These are phyloP conservation scores for Tulasnella sp. DNA, from an alignment of 768 basidiomycete species.

Conservation along the genomic window DNA sequence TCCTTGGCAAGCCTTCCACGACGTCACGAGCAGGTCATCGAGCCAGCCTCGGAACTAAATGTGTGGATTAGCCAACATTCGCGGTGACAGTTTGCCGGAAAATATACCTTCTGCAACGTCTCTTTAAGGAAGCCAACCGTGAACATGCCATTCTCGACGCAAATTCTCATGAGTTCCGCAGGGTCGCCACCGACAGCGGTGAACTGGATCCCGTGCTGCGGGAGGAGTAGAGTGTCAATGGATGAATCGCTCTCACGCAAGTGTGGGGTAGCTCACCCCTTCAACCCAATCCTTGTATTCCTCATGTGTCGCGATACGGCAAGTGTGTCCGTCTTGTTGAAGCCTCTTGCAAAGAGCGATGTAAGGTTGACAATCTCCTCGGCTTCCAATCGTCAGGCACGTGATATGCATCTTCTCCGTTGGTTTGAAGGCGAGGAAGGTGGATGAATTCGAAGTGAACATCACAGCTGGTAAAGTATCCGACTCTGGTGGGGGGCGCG, in stretches of 20 bases:
- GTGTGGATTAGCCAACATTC: slow-evolving; percentile 21
- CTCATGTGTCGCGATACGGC: slow-evolving; percentile 87
- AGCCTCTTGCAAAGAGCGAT: slow-evolving; percentile 91
- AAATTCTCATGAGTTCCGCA: slow-evolving; percentile 94
- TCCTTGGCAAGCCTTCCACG: slow-evolving; percentile 93
- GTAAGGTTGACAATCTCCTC: slow-evolving; percentile 97
- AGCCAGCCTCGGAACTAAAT: slow-evolving; percentile 92
- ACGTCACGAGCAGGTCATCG: slow-evolving; percentile 88
- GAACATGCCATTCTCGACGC: slow-evolving; percentile 96
- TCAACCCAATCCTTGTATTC: slow-evolving; percentile 96
- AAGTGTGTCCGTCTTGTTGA: slow-evolving; percentile 80
- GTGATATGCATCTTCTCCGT: slow-evolving; percentile 78
- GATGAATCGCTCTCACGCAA: not conserved
- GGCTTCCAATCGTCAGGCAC: slow-evolving; percentile 89
- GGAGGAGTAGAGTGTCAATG: not conserved
- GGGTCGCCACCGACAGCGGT: slow-evolving; percentile 94
- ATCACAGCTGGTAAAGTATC: slow-evolving; percentile 81
- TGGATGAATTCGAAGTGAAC: slow-evolving; percentile 94
- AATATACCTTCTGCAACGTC: slow-evolving; percentile 79
- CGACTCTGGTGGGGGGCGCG: slow-evolving; percentile 43
- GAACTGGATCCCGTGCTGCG: slow-evolving; percentile 90
- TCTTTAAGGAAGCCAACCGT: slow-evolving; percentile 94
- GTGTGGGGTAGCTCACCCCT: slow-evolving; percentile 43
- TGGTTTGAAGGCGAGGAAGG: slow-evolving; percentile 95
- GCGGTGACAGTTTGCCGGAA: no score